phyloP scores from a whole-genome alignment of 169 alveolate species.

The Plasmodium coatneyi region DNA sequence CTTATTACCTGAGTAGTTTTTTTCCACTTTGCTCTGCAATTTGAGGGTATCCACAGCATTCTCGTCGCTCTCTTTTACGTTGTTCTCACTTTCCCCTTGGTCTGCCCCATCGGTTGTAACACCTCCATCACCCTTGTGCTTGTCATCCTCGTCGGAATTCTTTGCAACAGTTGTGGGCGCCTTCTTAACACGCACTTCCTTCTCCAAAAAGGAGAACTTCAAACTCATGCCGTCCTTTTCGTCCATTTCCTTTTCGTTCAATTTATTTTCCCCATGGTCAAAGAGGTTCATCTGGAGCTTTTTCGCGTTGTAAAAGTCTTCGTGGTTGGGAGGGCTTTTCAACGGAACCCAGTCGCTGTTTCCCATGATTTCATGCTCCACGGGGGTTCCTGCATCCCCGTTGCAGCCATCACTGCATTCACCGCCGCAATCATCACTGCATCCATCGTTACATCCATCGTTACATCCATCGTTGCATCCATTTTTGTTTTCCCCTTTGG shows the following conservation, averaged over 20 bases:
- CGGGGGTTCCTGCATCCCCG: background rate
- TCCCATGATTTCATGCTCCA: background rate
- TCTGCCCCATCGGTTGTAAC: background rate
- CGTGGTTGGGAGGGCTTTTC: conserved; percentile 20
- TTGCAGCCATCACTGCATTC: background rate
- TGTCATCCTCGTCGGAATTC: background rate
- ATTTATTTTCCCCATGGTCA: background rate
- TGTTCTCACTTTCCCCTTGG: background rate
- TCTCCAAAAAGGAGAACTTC: background rate
- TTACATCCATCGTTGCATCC: background rate
- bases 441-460: background rate
- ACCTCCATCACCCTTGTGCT: background rate
- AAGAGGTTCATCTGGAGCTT: background rate
- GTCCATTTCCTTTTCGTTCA: background rate
- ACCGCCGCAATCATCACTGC: background rate
- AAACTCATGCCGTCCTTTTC: background rate
- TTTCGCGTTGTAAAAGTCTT: conserved; percentile 30
- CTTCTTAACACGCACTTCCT: background rate
- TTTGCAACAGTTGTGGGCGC: background rate
- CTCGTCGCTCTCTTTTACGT: background rate
- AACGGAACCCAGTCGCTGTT: conserved; percentile 20
- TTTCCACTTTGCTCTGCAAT: background rate
- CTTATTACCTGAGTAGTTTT: background rate
- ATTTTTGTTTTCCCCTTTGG: background rate
- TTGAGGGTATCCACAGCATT: background rate